These are phyloP conservation scores for Vinca minor DNA, from an alignment of 257 asterid genomes.

Conservation along the genomic window DNA sequence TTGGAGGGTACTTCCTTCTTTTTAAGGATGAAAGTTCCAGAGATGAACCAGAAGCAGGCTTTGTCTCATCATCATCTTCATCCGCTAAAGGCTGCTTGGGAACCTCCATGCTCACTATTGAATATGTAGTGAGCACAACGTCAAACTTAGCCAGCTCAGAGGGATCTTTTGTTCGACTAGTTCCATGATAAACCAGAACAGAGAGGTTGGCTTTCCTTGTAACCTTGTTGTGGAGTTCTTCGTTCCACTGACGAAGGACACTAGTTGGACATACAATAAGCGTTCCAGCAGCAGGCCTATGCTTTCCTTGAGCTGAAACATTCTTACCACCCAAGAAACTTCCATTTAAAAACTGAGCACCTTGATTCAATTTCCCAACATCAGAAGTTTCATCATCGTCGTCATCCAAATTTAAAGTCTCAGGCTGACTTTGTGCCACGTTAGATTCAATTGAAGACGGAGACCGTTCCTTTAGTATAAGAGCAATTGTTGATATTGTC, in stretches of 20 bases:
- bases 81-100: constrained; percentile 89
- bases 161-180: constrained; percentile 84
- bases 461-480: constrained; percentile 80
- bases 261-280: constrained; percentile 97
- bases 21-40: constrained; percentile 37
- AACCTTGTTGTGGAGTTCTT: constrained; percentile 81
- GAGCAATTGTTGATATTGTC: constrained; percentile 92
- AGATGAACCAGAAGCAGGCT: constrained; percentile 21
- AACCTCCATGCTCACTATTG: constrained; percentile 97
- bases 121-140: constrained; percentile 91
- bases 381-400: constrained; percentile 49
- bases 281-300: constrained; percentile 90
- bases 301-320: constrained; percentile 39
- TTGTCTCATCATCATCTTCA: constrained; percentile 53
- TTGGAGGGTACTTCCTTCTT: constrained; percentile 54
- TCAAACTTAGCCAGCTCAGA: constrained; percentile 79
- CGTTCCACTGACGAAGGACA: constrained; percentile 96
- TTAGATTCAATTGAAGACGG: constrained; percentile 44
- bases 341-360: constrained; percentile 30
- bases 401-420: constrained; percentile 81
- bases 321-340: constrained; percentile 16
- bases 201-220: constrained; percentile 74
- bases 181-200: constrained; percentile 78
- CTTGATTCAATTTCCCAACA: constrained; percentile 25
- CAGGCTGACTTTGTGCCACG: constrained; percentile 44